Conservation (phyloP, 768 basidiomycete genomes). For the Leccinum subgranulosum region DNA sequence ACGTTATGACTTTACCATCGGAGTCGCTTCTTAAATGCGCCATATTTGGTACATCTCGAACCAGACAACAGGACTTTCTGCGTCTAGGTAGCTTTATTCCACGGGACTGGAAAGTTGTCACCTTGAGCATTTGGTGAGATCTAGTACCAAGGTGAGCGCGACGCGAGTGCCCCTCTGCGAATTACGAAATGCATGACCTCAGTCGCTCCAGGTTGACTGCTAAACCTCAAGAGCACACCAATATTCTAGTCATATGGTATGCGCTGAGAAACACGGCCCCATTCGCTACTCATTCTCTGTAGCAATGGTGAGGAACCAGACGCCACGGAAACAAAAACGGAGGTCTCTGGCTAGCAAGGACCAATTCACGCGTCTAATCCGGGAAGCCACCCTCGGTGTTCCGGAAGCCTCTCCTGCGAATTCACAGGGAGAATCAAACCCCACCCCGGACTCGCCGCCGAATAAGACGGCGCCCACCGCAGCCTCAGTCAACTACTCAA, state of each 20-base stretch:
- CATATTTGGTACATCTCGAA: not conserved
- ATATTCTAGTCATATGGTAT: conserved; percentile 1
- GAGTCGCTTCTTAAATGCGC: not conserved
- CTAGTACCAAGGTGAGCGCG: conserved; percentile 3
- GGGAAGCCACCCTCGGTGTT: conserved; percentile 12
- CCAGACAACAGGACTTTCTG: not conserved
- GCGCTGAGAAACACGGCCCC: not conserved
- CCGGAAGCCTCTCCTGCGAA: not conserved
- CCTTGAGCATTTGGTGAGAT: not conserved
- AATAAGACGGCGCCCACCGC: not conserved
- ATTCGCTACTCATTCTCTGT: not conserved
- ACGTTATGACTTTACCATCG: not conserved
- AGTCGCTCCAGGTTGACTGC: not conserved
- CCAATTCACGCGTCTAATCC: conserved; percentile 23
- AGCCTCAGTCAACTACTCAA: conserved; percentile 21
- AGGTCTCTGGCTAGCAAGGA: conserved; percentile 22
- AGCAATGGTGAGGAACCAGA: conserved; percentile 15
- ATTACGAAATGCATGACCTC: not conserved
- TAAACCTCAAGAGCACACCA: not conserved
- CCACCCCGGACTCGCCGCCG: conserved; percentile 1
- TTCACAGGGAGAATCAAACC: conserved; percentile 3
- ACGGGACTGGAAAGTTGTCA: not conserved
- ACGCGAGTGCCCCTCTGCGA: not conserved
- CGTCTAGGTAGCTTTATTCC: conserved; percentile 32
- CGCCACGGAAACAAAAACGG: conserved; percentile 24